Evolutionary conservation across 345 rosid species (phyloP), one percentile per base, ranked within the genome.

Genomic region (Gossypium thurberi): DNA sequence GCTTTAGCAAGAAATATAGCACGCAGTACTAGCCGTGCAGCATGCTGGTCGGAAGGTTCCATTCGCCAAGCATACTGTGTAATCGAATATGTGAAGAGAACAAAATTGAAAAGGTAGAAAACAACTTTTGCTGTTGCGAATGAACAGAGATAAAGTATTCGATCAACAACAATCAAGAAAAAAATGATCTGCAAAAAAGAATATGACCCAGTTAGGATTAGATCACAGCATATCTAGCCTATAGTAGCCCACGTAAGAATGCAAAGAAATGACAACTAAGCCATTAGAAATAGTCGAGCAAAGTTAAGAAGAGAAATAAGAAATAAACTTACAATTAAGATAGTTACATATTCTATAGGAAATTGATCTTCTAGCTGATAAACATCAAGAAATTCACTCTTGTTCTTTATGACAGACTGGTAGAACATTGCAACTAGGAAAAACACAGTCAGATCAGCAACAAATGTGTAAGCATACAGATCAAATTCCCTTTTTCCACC

Each of bases 341-440:
- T 87, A 65, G 88, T 82, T 56, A 92, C 98, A 74, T 78, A 92
- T 72, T 92, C 94, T 75, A 81, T 87, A 8, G 96, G 98, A 84
- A 95, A 95, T 81, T 95, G 99, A 77, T 95, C 99, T 79, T 92
- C 99, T 69, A 95, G 98, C 87, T 91, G 98, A 84, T 82, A 88
- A 63, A 91, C 99, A 77, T 92, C 96, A 65, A 95, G 90, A 80
- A 95, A 84, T 79, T 95, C 99, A 80, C 92, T 90, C 69, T 89
- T 95, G 76, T 95, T 88, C 75, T 92, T 93, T 59, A 92, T 89
- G 74, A 95, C 88, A 69, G 98, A 88, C 67, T 84, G 91, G 85
- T 95, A 92, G 82, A 91, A 95, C 56, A 86, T 85, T 66, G 99
- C 91, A 52, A 92, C 97, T 64, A 95, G 79, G 83, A 95, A 95